A percentile compares a stretch with the other conserved stretches of the same genome.
Conservation (phyloP, 257 asterid species). For the Fraxinus anomala region DNA sequence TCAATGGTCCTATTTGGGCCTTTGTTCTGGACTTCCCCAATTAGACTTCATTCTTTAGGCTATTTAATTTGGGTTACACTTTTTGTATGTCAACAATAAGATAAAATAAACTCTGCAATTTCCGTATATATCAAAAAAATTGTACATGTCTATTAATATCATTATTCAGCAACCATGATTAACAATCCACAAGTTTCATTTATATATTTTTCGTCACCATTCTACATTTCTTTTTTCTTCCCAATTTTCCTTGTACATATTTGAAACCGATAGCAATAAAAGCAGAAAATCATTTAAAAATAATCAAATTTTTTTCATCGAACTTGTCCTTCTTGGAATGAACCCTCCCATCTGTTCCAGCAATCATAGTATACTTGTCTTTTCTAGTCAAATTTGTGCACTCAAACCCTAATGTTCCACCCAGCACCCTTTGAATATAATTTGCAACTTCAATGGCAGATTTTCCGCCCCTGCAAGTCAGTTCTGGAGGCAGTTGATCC, state of each 20-base stretch:
- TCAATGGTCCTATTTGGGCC: no score
- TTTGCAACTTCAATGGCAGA: conserved; percentile 84
- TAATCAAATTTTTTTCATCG: conserved; percentile 19
- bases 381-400: conserved; percentile 83
- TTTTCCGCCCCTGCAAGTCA: conserved; percentile 63
- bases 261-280: neutral
- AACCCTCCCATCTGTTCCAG: conserved; percentile 85
- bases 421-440: conserved; percentile 75
- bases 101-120: neutral
- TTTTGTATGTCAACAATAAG: no score
- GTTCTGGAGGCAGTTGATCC: conserved; percentile 64
- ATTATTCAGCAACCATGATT: conserved; percentile 18
- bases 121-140: conserved; percentile 1
- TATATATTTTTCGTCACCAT: neutral
- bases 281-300: neutral
- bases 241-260: neutral
- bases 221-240: neutral
- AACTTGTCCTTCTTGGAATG: conserved; percentile 33
- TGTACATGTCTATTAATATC: conserved; percentile 20
- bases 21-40: no score
- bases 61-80: no score
- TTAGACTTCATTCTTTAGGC: no score
- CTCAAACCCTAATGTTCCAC: conserved; percentile 77
- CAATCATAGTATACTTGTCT: conserved; percentile 79
- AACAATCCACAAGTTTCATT: neutral